Percentiles rank a stretch among this genome's conserved stretches.
Evolutionary conservation across 495 filamentous ascomycete species (phyloP).

Genomic region (Talaromyces liani): DNA sequence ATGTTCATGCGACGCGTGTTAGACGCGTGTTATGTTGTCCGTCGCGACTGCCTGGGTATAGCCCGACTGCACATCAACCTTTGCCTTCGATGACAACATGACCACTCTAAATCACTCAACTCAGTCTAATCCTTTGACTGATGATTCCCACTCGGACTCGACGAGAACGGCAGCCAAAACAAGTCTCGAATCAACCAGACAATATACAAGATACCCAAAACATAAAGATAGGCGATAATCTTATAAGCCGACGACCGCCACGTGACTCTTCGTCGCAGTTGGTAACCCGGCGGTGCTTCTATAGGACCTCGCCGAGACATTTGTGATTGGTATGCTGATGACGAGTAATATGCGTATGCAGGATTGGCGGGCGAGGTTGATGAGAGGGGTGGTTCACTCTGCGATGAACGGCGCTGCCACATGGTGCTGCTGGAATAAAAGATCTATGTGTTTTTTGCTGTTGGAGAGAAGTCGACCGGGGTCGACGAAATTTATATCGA

Average conservation of each 20-base stretch:
- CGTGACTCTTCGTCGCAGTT: slow-evolving; percentile 40
- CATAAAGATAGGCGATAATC: slow-evolving; percentile 40
- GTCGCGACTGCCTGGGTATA: neutral
- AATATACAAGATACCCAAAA: slow-evolving; percentile 38
- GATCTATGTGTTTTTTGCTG: neutral
- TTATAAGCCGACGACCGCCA: slow-evolving; percentile 45
- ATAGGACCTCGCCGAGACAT: slow-evolving; percentile 33
- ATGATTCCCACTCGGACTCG: neutral
- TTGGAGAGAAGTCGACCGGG: neutral
- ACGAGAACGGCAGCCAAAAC: slow-evolving; percentile 32
- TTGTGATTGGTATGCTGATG: slow-evolving; percentile 17
- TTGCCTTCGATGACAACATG: neutral
- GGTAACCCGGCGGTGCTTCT: slow-evolving; percentile 37
- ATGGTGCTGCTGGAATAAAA: slow-evolving; percentile 16
- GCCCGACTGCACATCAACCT: neutral
- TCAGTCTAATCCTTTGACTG: neutral
- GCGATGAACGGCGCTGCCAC: slow-evolving; percentile 37
- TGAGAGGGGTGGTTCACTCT: slow-evolving; percentile 28
- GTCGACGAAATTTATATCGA: neutral
- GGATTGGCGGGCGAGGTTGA: slow-evolving; percentile 14
- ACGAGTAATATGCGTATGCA: neutral
- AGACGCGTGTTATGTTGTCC: neutral
- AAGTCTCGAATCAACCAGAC: slow-evolving; percentile 41
- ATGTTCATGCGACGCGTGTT: neutral
- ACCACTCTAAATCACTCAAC: neutral